phyloP scores from a whole-genome alignment of 2,329 filamentous ascomycete species.

The Ophiostoma quercus region DNA sequence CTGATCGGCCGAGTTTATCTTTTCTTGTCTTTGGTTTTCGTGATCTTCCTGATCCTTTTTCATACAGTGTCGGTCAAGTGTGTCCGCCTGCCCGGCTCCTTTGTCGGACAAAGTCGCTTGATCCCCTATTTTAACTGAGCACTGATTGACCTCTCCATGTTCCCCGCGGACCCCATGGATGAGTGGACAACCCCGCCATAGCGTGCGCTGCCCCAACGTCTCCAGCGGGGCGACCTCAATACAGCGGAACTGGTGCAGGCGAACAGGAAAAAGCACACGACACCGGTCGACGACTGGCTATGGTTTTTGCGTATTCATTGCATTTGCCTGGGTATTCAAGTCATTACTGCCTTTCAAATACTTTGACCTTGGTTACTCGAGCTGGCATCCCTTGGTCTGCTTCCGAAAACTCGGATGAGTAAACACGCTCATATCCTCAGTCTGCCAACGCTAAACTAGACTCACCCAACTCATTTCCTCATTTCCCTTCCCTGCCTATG shows the following conservation, averaged over 20 bases:
- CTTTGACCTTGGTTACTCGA: neutral
- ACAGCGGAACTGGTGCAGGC: neutral
- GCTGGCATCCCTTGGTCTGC: neutral
- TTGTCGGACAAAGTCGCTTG: neutral
- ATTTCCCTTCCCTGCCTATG: neutral
- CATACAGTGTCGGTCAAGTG: neutral
- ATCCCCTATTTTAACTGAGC: too few relatives aligned
- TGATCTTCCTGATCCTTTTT: neutral
- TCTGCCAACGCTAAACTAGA: neutral
- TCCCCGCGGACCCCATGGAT: neutral
- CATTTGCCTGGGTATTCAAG: too few relatives aligned
- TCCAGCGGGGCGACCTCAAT: neutral
- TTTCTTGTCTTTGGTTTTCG: neutral
- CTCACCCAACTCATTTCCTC: neutral
- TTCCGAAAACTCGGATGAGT: neutral
- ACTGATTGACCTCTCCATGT: neutral
- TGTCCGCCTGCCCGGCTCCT: neutral
- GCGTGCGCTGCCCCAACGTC: neutral
- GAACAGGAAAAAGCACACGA: neutral
- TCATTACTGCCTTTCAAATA: neutral
- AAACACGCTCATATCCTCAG: neutral
- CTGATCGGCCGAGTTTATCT: neutral
- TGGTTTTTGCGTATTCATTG: neutral
- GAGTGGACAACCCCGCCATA: slow-evolving; percentile 3
- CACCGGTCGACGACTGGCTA: neutral